phyloP scores from a whole-genome alignment of 164 flowering plant genomes.

The Tetrastigma voinierianum region DNA sequence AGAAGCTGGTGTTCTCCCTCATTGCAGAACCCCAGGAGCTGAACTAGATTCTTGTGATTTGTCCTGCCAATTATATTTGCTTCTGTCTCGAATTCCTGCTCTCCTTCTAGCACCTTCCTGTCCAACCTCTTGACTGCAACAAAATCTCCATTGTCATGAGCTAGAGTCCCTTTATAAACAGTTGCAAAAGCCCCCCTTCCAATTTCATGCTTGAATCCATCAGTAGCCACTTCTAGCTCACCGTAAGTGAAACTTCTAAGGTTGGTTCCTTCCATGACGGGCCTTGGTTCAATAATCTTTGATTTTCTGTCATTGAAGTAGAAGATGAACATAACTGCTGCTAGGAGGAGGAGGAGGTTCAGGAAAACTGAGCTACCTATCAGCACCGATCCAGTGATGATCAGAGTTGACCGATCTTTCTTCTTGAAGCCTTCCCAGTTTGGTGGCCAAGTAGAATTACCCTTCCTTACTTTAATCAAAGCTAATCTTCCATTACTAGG shows the following conservation, averaged over 20 bases:
- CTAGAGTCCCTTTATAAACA: slow-evolving; percentile 22
- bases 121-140: slow-evolving; percentile 30
- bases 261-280: too few relatives aligned
- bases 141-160: neutral
- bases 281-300: too few relatives aligned
- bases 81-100: slow-evolving; percentile 29
- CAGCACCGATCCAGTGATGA: slow-evolving; percentile 5
- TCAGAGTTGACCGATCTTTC: neutral
- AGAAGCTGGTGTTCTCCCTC: slow-evolving; percentile 22
- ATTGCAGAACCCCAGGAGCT: slow-evolving; percentile 26
- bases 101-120: slow-evolving; percentile 10
- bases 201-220: slow-evolving; percentile 25
- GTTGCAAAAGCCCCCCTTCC: slow-evolving; percentile 28
- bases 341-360: slow-evolving; percentile 1
- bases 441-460: neutral
- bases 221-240: slow-evolving; percentile 21
- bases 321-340: too few relatives aligned
- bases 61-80: slow-evolving; percentile 20
- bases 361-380: slow-evolving; percentile 18
- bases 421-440: too few relatives aligned
- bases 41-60: slow-evolving; percentile 28
- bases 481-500: slow-evolving; percentile 1
- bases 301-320: too few relatives aligned
- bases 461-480: slow-evolving; percentile 22
- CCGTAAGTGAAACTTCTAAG: slow-evolving; percentile 9